Evolutionary conservation across 2,329 filamentous ascomycete species (phyloP).

Genomic region (Aspergillus sp.): DNA sequence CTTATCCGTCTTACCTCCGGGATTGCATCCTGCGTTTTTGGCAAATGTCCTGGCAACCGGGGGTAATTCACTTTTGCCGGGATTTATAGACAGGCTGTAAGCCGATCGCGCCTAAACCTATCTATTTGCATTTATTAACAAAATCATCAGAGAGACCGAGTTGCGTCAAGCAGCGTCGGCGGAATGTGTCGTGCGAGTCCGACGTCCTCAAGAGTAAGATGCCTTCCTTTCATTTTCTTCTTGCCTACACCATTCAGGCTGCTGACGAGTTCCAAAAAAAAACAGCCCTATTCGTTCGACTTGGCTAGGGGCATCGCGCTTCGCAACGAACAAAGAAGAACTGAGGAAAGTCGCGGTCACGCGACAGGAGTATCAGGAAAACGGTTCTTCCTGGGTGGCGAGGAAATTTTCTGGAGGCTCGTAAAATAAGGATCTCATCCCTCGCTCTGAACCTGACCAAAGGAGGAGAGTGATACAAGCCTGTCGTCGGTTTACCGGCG

Average conservation of each 20-base stretch:
- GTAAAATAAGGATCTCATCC: constrained; percentile 8
- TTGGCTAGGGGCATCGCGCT: constrained; percentile 79
- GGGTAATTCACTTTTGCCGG: constrained; percentile 75
- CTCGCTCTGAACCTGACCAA: no score
- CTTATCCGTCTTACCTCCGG: constrained; percentile 71
- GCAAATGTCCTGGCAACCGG: constrained; percentile 88
- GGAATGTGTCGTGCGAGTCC: constrained; percentile 75
- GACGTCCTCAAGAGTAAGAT: constrained; percentile 61
- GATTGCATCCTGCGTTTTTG: constrained; percentile 77
- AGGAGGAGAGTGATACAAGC: no score
- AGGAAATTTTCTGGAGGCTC: constrained; percentile 62
- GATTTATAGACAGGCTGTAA: constrained; percentile 75
- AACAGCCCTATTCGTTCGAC: constrained; percentile 69
- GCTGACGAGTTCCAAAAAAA: constrained; percentile 6
- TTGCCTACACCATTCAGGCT: background rate
- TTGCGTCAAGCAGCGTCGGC: constrained; percentile 70
- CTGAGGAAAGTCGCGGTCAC: constrained; percentile 72
- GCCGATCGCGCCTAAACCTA: constrained; percentile 15
- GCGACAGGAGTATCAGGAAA: constrained; percentile 84
- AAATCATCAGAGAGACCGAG: constrained; percentile 56
- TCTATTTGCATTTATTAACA: constrained; percentile 19
- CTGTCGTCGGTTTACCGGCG: no score
- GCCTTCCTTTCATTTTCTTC: constrained; percentile 11
- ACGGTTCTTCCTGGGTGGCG: constrained; percentile 72
- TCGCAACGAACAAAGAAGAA: constrained; percentile 67